Conservation (phyloP, 2,329 filamentous ascomycete genomes). For the Phoma sp. region DNA sequence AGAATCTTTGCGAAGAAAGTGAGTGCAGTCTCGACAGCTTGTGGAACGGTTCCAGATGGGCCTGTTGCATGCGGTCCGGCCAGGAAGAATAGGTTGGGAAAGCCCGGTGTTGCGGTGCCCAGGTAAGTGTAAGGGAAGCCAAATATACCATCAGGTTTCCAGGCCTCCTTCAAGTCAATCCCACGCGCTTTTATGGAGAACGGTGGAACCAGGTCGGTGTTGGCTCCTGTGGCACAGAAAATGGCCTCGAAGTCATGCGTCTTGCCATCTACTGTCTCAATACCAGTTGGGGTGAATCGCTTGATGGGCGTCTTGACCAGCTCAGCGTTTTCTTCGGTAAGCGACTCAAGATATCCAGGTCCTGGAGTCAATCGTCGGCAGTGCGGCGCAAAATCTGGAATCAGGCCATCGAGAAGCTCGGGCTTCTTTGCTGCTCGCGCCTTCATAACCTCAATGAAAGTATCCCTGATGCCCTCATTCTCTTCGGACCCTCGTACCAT, state of each 20-base stretch:
- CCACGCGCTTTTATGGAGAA: constrained; percentile 67
- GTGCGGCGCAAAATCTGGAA: constrained; percentile 49
- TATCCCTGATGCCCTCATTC: constrained; percentile 41
- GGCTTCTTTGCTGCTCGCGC: constrained; percentile 50
- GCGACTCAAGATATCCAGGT: constrained; percentile 49
- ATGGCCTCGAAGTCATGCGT: constrained; percentile 52
- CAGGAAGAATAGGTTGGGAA: constrained; percentile 72
- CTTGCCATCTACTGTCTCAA: constrained; percentile 50
- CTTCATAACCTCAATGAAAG: constrained; percentile 47
- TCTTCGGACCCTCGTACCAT: constrained; percentile 49
- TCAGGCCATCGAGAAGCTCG: constrained; percentile 51
- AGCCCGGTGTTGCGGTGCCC: constrained; percentile 68
- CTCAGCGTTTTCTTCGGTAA: constrained; percentile 52
- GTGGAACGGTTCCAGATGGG: constrained; percentile 69
- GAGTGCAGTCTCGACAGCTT: constrained; percentile 70
- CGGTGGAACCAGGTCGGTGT: constrained; percentile 58
- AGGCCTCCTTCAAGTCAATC: constrained; percentile 62
- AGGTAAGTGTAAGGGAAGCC: constrained; percentile 74
- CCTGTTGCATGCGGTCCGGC: constrained; percentile 57
- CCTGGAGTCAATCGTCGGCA: constrained; percentile 48
- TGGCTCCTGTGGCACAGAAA: constrained; percentile 72
- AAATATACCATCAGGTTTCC: constrained; percentile 62
- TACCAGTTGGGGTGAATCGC: constrained; percentile 48
- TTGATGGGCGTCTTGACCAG: constrained; percentile 51
- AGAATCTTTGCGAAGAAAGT: constrained; percentile 72